Conservation (phyloP, 225 moss, liverwort and hornwort species). For the Bryum argenteum region DNA sequence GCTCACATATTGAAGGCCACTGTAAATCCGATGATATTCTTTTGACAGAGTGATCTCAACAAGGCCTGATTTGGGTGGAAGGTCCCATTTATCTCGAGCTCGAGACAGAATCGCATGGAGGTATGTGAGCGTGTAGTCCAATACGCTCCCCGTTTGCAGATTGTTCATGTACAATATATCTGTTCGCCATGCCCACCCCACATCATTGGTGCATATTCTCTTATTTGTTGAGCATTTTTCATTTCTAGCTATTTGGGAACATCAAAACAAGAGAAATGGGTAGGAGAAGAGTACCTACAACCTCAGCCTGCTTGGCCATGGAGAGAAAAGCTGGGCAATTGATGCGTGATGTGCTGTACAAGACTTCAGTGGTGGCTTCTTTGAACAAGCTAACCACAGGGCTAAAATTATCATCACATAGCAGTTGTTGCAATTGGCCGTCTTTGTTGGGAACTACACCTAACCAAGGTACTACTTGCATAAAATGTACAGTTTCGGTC, state of each 20-base stretch:
- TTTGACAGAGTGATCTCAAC: constrained; percentile 91
- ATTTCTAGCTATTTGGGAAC: background rate
- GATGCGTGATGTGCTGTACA: constrained; percentile 62
- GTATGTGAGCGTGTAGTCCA: constrained; percentile 90
- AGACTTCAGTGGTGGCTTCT: constrained; percentile 71
- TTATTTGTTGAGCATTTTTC: background rate
- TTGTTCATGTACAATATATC: constrained; percentile 99
- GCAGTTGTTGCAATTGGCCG: constrained; percentile 87
- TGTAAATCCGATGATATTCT: constrained; percentile 92
- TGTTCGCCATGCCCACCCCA: constrained; percentile 37
- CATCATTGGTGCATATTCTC: background rate
- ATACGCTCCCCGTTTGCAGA: constrained; percentile 91
- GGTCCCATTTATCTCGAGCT: constrained; percentile 82
- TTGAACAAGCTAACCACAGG: constrained; percentile 94
- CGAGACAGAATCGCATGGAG: constrained; percentile 78
- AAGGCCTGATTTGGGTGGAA: constrained; percentile 84
- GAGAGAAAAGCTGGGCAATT: constrained; percentile 75
- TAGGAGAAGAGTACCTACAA: constrained; percentile 63
- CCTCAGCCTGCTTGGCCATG: constrained; percentile 98
- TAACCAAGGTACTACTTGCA: constrained; percentile 99
- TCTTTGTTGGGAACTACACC: constrained; percentile 95
- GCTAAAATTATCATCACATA: constrained; percentile 87
- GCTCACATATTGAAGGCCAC: constrained; percentile 91
- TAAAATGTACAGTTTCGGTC: constrained; percentile 90
- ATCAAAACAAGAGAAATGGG: background rate